Evolutionary conservation across 2,329 filamentous ascomycete genomes (phyloP), one percentile per base, ranked within the genome.

Genomic region (Nothophaeocryptopus gaeumannii): DNA sequence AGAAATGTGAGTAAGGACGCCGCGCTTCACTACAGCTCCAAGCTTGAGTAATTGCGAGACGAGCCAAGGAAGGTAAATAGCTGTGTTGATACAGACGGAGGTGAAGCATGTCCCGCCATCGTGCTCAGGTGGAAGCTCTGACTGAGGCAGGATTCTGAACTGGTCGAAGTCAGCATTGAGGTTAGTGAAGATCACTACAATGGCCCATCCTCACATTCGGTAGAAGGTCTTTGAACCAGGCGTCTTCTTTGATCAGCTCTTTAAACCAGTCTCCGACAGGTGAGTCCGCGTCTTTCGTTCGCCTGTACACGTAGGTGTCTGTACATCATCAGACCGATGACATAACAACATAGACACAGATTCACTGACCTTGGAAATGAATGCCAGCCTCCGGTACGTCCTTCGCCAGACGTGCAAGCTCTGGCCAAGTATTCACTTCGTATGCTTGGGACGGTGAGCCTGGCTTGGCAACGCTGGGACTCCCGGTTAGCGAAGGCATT

Each of bases 61-160:
- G 0, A 97, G 83, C 82, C 88, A 96, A 3, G 88, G 83, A 2
- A 96, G 81, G 71, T 96, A 97, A 50, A 96, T 72, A 36, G 87
- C 82, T 0, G 88, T 88, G 72, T 97, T 96, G 68, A 96, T 92
- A 72, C 91, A 96, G 35, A 96, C 84, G 1, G 88, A 92, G 7
- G 82, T 89, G 69, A 93, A 96, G 47, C 79, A 76, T 43, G 82
- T 87, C 16, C 83, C 90, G 9, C 85, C 86, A 53, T 89, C 84
- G 45, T 85, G 80, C 13, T 80, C 87, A 0, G 73, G 61, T 0
- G 82, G 80, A 1, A 95, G 72, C 58, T 66, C 61, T 5, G 54
- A 51, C 35, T 63, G 55, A 11, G 58, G 26, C 4, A 70, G 56
- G 2, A 65, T 52, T 39, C 60, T 62, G 60, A 70, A 70, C 66